Base-by-base conservation (phyloP, 108 stramenopile species). In the Nannochloropsis oceanica region DNA sequence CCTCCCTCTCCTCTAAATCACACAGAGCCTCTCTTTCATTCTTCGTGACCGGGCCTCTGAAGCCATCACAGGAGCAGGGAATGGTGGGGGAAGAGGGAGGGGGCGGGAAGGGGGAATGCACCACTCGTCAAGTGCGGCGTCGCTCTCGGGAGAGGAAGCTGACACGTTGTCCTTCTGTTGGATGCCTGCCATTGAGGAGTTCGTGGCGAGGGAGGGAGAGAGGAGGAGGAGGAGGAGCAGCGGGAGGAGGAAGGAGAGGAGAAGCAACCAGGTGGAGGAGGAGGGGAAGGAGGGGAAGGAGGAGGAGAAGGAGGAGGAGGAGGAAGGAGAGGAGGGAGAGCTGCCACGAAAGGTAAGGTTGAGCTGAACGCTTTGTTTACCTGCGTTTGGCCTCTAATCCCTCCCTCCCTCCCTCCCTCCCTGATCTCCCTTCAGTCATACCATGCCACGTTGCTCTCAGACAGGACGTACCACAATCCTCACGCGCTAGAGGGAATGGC, bases 161-260 rank as follows among this genome's bases (percentile, higher is more conserved):
- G 88, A 88, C 22, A 88, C 88, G 25, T 85, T 84, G 88, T 84
- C 80, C 34, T 88, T 88, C 82, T 85, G 84, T 13, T 88, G 88
- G 88, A 85, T 88, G 88, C 88, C 88, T 13, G 79, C 85, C 25
- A 84, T 88, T 50, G 88, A 88, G 80, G 85, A 88, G 26, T 88
- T 88, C 43, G 50, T 84, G 79, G 81, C 79, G 22, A 46, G 84
- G 50, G 73, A 34, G 11, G 25, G 79, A 20, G 34, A 8, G 34
- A 80, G 46, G 27, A 11, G 9, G 7, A 26, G 26, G 82, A 84
- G 26, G 42, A 43, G 27, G 43, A 27, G 11, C 13, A 13, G 9
- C 0, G 18, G 12, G 34, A n/a, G 14, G 27, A 42, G 22, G 80
- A 87, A 73, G 42, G 34, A 24, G 8, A 85, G 85, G 24, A 13